These are phyloP conservation scores for Echeveria elegans DNA, from an alignment of 164 flowering plant species.

Conservation along the genomic window DNA sequence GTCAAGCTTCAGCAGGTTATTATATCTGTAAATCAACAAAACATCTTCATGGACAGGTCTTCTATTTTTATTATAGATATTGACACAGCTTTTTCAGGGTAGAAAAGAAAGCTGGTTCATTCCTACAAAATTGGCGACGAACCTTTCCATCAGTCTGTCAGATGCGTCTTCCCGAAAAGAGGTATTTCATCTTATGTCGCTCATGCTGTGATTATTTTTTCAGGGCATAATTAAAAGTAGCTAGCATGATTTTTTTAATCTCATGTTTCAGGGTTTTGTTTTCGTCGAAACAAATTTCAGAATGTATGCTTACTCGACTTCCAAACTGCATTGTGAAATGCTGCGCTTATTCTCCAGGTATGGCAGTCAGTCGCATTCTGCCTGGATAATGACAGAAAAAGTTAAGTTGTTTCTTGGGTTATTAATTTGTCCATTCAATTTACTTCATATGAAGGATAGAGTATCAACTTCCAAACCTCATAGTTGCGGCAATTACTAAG, in stretches of 20 bases:
- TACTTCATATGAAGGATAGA: slow-evolving; percentile 51
- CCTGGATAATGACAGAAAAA: not conserved
- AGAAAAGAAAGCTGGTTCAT: slow-evolving; percentile 97
- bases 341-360: slow-evolving; percentile 85
- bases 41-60: not conserved
- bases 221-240: too few species aligned
- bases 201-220: too few species aligned
- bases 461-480: slow-evolving; percentile 91
- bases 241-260: not conserved
- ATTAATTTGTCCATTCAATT: too few species aligned
- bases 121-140: slow-evolving; percentile 85
- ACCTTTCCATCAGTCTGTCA: slow-evolving; percentile 84
- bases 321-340: slow-evolving; percentile 86
- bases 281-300: slow-evolving; percentile 95
- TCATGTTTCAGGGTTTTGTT: slow-evolving; percentile 61
- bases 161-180: slow-evolving; percentile 80
- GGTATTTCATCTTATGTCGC: slow-evolving; percentile 39
- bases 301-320: slow-evolving; percentile 83
- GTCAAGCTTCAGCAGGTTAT: slow-evolving; percentile 88
- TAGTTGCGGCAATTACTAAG: slow-evolving; percentile 80
- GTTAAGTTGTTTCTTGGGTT: too few species aligned
- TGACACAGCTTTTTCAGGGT: slow-evolving; percentile 43
- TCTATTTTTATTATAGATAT: not conserved
- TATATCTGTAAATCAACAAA: not conserved
- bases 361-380: not conserved